Base-by-base conservation (phyloP, 495 filamentous ascomycete species). In the Cairneyella variabilis region DNA sequence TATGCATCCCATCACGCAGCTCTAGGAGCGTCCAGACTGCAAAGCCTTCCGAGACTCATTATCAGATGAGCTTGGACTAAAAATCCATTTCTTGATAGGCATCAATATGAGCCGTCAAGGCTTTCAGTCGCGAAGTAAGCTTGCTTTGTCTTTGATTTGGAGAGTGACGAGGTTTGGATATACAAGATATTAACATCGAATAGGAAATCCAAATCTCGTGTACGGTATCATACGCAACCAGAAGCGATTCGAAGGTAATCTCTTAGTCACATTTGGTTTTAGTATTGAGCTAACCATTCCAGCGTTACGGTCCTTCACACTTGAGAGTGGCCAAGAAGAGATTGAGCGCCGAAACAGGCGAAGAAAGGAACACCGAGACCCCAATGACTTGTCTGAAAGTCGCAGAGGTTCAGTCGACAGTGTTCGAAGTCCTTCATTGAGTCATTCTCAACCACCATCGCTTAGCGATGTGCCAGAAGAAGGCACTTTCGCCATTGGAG, bases 271-370 rank as follows among this genome's bases (percentile, higher is more conserved):
- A 37, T 3, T 38, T 28, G 23, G 18, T 10, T 17, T 23, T 20
- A 2, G 7, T 17, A n/a, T n/a, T n/a, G n/a, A 17, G 16, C 50
- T 46, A 49, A 52, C 0, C 26, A 27, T 20, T 38, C 4, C 44
- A 61, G 90, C 91, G 2, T 73, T 97, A 39, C 82, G 93, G 12
- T 83, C 84, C 26, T 96, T 99, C 66, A 97, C 95, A 0, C 77
- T 97, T n/a, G 92, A 99, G 65, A 91, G 87, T 60, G 93, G 89
- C 2, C 89, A 92, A 63, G 87, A 91, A 67, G 95, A 97, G 63
- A 86, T 99, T 12, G 89, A 97, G 65, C 81, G 88, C 34, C 79
- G 85, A 41, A 85, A 83, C 53, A 83, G 85, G 53, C 77, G 79
- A 43, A 76, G 79, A 50, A 97, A 98, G 68, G 86, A 92, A 52